Base-by-base conservation (phyloP, 2,329 filamentous ascomycete genomes). In the Leptographium procerum region DNA sequence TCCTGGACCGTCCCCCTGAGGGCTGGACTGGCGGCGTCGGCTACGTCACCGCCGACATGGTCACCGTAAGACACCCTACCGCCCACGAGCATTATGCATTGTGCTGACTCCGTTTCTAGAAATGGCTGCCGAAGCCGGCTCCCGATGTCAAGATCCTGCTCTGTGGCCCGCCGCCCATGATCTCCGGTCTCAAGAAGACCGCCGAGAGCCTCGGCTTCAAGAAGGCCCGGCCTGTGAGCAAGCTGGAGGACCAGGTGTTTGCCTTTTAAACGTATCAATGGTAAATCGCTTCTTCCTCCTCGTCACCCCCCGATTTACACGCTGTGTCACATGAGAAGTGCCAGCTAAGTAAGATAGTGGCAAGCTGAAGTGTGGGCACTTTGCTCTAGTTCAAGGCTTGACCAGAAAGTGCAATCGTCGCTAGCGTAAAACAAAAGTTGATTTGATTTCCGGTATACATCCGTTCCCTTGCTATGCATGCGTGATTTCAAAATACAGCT, bases 221-320 rank as follows among this genome's bases (percentile, higher is more conserved):
- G 69, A 97, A 97, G 81, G 89, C 94, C 48, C 84, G 86, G 61
- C 90, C 92, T 51, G 91, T 97, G 67, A 96, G 91, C 85, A 97
- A 97, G 83, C 85, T 97, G 57, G 88, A 92, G 71, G 94, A 99
- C 73, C 94, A 97, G 75, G 89, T 99, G 65, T 99, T 99, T 77
- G 91, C 89, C 69, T 99, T 99, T 76, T 88, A 74, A 67, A 54
- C 3, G 28, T 13, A 50, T 53, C 31, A 16, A 34, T n/a, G 22
- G 36, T 7, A 14, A 19, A 6, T 14, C 16, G 4, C 36, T 19
- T 40, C 4, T 7, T 40, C 40, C 40, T n/a, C 40, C n/a, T 19
- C 40, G 10, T 19, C 40, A 19, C 40, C 40, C 14, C 40, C 40
- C 10, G 19, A 55, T 22, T 4, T 40, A 48, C 16, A 3, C 26